phyloP scores from a whole-genome alignment of 495 filamentous ascomycete genomes.

The Lasiosphaeriaceae sp. region DNA sequence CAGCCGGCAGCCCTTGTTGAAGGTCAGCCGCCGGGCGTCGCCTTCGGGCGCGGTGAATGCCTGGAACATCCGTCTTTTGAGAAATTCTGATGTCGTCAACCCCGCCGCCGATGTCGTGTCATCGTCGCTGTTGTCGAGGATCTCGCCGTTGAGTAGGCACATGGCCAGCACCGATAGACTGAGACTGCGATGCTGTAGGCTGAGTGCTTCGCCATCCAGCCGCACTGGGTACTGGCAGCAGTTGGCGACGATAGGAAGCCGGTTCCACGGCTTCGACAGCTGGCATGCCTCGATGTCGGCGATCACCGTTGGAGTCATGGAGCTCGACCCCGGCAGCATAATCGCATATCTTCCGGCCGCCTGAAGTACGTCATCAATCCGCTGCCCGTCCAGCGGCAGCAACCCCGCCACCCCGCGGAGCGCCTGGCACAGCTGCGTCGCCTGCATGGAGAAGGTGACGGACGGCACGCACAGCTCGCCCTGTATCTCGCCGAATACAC shows the following conservation, averaged over 20 bases:
- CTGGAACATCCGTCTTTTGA: background rate
- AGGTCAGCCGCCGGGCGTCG: background rate
- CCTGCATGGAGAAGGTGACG: background rate
- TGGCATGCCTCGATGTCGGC: constrained; percentile 14
- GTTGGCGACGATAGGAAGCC: constrained; percentile 27
- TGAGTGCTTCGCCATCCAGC: constrained; percentile 11
- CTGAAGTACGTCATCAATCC: background rate
- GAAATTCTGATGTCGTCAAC: background rate
- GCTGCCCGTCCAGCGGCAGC: too few relatives aligned
- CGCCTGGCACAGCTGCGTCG: background rate
- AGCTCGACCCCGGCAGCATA: background rate
- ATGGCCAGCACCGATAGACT: constrained; percentile 24
- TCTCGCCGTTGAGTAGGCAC: constrained; percentile 26
- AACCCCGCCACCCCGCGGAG: too few relatives aligned
- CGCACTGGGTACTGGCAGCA: constrained; percentile 25
- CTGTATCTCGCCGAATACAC: background rate
- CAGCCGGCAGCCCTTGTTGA: background rate
- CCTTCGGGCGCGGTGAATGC: background rate
- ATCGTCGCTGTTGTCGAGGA: constrained; percentile 1
- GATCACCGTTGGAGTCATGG: background rate
- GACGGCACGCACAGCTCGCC: background rate
- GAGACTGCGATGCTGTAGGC: constrained; percentile 14
- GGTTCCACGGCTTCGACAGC: constrained; percentile 20
- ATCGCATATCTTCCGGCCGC: background rate
- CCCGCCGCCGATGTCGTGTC: too few relatives aligned